These are phyloP conservation scores for Colletotrichum tamarilloi DNA, from an alignment of 2,329 filamentous ascomycete genomes.

Conservation along the genomic window DNA sequence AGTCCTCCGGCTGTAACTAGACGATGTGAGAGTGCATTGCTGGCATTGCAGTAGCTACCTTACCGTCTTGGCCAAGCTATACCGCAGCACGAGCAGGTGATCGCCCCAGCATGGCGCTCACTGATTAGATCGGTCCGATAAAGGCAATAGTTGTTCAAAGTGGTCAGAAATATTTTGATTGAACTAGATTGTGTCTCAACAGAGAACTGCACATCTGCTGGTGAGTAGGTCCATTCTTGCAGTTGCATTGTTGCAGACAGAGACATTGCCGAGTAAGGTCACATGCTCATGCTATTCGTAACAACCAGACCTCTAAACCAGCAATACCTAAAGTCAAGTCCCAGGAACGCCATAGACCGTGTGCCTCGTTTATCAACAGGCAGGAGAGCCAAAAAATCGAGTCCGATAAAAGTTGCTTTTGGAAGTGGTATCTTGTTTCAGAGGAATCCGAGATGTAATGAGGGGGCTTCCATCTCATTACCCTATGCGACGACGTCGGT, in stretches of 20 bases:
- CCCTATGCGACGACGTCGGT: constrained; percentile 41
- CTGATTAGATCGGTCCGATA: background rate
- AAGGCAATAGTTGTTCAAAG: background rate
- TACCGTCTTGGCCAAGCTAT: background rate
- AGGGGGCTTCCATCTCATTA: background rate
- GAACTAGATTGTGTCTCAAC: constrained; percentile 21
- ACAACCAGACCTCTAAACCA: constrained; percentile 36
- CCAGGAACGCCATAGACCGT: constrained; percentile 35
- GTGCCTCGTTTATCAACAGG: constrained; percentile 24
- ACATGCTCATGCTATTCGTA: constrained; percentile 35
- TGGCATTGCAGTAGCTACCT: background rate
- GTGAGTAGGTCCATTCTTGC: constrained; percentile 14
- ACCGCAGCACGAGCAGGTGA: background rate
- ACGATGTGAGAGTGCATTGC: background rate
- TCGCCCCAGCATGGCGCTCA: background rate
- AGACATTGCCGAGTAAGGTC: constrained; percentile 21
- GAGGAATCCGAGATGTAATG: constrained; percentile 5
- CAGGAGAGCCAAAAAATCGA: constrained; percentile 34
- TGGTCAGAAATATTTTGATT: constrained; percentile 31
- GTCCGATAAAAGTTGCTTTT: constrained; percentile 34
- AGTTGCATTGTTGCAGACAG: constrained; percentile 11
- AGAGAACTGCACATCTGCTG: constrained; percentile 3
- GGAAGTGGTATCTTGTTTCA: constrained; percentile 35
- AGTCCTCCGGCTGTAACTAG: too few species aligned
- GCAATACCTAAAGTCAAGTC: constrained; percentile 32